Conservation (phyloP, 176 grass and related monocot genomes). For the Alloteropsis semialata region DNA sequence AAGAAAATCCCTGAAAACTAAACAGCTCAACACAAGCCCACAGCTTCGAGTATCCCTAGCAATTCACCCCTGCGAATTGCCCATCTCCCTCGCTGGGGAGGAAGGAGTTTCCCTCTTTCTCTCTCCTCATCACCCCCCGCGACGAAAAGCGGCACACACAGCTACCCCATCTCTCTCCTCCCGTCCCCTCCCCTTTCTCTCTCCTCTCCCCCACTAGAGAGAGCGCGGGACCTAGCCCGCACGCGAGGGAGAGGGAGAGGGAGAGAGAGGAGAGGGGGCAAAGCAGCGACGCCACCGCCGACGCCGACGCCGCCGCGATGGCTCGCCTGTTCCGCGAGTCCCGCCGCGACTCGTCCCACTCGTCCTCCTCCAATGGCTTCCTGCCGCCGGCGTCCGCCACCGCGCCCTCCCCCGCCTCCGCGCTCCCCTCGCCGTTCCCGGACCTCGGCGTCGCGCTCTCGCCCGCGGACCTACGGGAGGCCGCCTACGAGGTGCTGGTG, state of each 20-base stretch:
- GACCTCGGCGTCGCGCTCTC: slow-evolving; percentile 50
- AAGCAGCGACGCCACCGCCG: slow-evolving; percentile 3
- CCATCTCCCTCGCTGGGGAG: not conserved
- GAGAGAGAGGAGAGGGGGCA: not conserved
- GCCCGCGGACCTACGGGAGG: slow-evolving; percentile 62
- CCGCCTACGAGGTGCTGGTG: slow-evolving; percentile 90
- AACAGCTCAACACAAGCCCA: too few species aligned
- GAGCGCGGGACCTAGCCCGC: not conserved
- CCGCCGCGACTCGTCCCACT: slow-evolving; percentile 48
- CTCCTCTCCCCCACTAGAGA: not conserved
- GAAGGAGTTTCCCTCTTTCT: not conserved
- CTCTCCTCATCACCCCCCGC: slow-evolving; percentile 30
- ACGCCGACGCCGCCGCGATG: slow-evolving; percentile 51
- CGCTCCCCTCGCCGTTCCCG: slow-evolving; percentile 74
- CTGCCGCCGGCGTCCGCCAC: not conserved
- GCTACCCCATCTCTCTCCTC: not conserved
- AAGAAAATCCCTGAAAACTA: not conserved
- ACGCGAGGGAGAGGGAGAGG: not conserved
- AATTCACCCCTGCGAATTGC: not conserved
- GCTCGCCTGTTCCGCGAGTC: slow-evolving; percentile 62
- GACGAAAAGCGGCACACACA: slow-evolving; percentile 32
- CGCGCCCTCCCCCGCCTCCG: not conserved
- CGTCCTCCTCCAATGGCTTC: slow-evolving; percentile 37
- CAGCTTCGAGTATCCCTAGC: not conserved
- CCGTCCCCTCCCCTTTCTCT: not conserved